Percentiles rank a stretch among this genome's conserved stretches.
Evolutionary conservation across 1,284 basidiomycete genomes (phyloP).

Genomic region (Rhodotorula sp.): DNA sequence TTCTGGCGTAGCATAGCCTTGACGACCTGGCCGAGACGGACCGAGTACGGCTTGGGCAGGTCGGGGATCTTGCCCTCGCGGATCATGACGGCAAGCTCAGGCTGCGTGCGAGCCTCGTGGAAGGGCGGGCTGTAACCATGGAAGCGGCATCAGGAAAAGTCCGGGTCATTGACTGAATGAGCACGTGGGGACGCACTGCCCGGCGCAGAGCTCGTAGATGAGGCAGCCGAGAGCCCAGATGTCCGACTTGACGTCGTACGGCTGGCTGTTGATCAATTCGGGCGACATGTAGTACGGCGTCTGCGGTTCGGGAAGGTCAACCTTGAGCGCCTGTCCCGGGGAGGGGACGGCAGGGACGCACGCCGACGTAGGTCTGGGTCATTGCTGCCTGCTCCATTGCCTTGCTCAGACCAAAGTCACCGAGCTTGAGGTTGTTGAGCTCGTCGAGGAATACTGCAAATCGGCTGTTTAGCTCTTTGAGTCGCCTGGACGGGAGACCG

Average conservation of each 20-base stretch:
- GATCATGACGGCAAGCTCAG: conserved; percentile 77
- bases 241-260: conserved; percentile 95
- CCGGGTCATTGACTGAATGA: neutral
- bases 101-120: conserved; percentile 83
- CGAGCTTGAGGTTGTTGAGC: conserved; percentile 78
- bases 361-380: conserved; percentile 94
- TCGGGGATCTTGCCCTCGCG: conserved; percentile 83
- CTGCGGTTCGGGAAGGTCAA: conserved; percentile 52
- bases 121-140: no score
- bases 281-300: conserved; percentile 99
- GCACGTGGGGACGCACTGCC: conserved; percentile 58
- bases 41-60: conserved; percentile 76
- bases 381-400: conserved; percentile 82
- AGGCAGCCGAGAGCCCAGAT: conserved; percentile 98
- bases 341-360: conserved; percentile 53
- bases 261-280: conserved; percentile 91
- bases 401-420: conserved; percentile 94
- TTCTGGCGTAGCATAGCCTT: conserved; percentile 84
- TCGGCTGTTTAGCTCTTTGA: accelerated
- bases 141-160: no score
- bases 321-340: neutral
- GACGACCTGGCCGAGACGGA: conserved; percentile 68
- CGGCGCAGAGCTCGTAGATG: conserved; percentile 90
- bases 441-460: conserved; percentile 76
- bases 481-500: neutral